A percentile compares a stretch with the other conserved stretches of the same genome.
phyloP scores from a whole-genome alignment of 78 protist species.

The Isochrysis galbana region DNA sequence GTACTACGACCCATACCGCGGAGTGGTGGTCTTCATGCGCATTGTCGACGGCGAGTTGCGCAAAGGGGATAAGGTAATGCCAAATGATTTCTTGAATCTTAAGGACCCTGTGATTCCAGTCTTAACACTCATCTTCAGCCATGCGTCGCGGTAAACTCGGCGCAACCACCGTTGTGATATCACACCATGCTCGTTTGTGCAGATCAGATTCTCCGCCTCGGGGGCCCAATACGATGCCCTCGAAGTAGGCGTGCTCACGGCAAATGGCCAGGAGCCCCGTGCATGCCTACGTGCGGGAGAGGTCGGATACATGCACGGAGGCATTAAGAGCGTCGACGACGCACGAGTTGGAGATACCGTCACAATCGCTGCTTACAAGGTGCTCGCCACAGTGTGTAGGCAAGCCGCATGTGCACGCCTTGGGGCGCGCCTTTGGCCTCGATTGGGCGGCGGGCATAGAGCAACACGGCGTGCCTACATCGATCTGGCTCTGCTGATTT shows the following conservation, averaged over 20 bases:
- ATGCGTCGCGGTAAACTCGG: too few relatives aligned
- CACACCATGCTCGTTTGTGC: too few relatives aligned
- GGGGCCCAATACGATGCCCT: background rate
- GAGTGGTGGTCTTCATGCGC: slow-evolving; percentile 31
- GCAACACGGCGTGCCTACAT: background rate
- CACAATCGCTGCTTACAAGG: background rate
- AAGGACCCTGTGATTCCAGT: background rate
- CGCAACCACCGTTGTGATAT: too few relatives aligned
- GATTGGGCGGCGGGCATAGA: background rate
- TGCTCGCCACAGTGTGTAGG: too few relatives aligned
- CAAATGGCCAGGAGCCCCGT: background rate
- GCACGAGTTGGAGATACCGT: slow-evolving; percentile 55
- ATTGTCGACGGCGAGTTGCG: background rate
- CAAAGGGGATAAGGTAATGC: slow-evolving; percentile 5
- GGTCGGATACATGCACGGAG: slow-evolving; percentile 49
- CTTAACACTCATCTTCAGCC: too few relatives aligned
- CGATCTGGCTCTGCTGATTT: background rate
- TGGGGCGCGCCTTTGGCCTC: too few relatives aligned
- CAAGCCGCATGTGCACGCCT: too few relatives aligned
- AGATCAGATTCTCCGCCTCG: background rate
- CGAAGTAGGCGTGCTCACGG: slow-evolving; percentile 28
- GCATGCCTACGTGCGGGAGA: slow-evolving; percentile 40
- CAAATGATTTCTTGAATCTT: background rate
- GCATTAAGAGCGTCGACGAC: slow-evolving; percentile 40
- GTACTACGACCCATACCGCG: slow-evolving; percentile 30